phyloP scores from a whole-genome alignment of 2,329 filamentous ascomycete genomes.

The Aureobasidium sp. region DNA sequence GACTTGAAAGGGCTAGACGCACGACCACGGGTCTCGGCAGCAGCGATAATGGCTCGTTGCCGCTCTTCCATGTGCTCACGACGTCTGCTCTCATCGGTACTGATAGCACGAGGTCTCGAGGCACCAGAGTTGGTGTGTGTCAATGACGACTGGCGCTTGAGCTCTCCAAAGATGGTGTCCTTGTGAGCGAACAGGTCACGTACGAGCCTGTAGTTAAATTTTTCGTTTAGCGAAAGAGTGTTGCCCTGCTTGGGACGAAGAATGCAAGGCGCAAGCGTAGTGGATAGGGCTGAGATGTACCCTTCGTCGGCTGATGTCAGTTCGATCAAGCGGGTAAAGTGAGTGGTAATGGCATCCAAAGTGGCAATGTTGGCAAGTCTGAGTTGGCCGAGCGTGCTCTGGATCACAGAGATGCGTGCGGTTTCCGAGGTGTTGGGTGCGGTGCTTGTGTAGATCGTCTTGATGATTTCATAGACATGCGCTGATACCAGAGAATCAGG shows the following conservation, averaged over 20 bases:
- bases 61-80: constrained; percentile 92
- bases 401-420: constrained; percentile 79
- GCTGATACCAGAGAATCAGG: constrained; percentile 98
- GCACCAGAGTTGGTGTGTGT: constrained; percentile 56
- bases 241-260: constrained; percentile 81
- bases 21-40: constrained; percentile 43
- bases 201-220: constrained; percentile 81
- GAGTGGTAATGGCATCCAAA: constrained; percentile 95
- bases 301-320: constrained; percentile 90
- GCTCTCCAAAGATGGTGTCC: constrained; percentile 86
- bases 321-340: constrained; percentile 94
- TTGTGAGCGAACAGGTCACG: constrained; percentile 92
- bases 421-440: constrained; percentile 68
- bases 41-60: constrained; percentile 65
- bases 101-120: constrained; percentile 71
- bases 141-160: constrained; percentile 80
- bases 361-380: constrained; percentile 96
- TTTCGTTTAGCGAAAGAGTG: constrained; percentile 90
- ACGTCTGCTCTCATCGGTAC: constrained; percentile 91
- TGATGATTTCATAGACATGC: constrained; percentile 97
- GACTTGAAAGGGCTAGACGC: constrained; percentile 33
- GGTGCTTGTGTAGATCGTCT: constrained; percentile 87
- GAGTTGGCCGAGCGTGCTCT: constrained; percentile 91
- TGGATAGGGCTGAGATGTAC: constrained; percentile 69
- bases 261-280: constrained; percentile 73